Base-by-base conservation (phyloP, 352 stramenopile genomes). In the Pythium sp. region DNA sequence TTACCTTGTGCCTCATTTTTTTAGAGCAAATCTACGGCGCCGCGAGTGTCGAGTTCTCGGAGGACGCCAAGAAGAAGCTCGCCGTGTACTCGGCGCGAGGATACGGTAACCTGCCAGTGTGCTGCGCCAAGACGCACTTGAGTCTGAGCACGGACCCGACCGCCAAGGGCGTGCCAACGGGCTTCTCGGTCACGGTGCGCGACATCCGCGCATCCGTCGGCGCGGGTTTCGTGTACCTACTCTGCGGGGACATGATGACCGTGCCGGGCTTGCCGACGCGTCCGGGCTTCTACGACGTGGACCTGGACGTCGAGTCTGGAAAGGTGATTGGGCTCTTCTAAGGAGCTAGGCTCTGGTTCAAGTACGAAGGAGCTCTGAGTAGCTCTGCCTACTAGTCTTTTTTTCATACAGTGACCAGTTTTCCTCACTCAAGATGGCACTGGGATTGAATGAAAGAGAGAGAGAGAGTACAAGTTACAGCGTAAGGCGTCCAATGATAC, bases 121-220 rank as follows among this genome's bases (percentile, higher is more conserved):
- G 98, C 77, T 98, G 99, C 63, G 98, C 98, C 34, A 99, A 99
- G 81, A 99, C 98, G 9, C 97, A 99, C 79, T 97, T 99, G 78
- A 98, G 88, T 62, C 87, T 99, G 71, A 98, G 91, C 76, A 98
- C 92, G 22, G 97, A 99, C 78, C 80, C 85, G 36, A 88, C 81
- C 5, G 75, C 82, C 22, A 99, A 99, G 76, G 97, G 97, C 51
- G 94, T 98, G 7, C 97, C 97, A 4, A 98, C 82, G 24, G 95
- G 90, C 15, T 98, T 98, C 71, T 87, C 81, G 1, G 90, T 99
- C 66, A 92, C 86, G 46, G 97, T 99, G 30, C 86, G 97, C 58
- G 97, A 99, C 70, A 88, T 99, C 63, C 93, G 97, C 12, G 91
- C 89, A 41, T 99, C 94, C 58, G 94, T 97, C 53, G 98, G 98